Conservation (phyloP, 2,329 filamentous ascomycete genomes). For the Paraconiothyrium sp. region DNA sequence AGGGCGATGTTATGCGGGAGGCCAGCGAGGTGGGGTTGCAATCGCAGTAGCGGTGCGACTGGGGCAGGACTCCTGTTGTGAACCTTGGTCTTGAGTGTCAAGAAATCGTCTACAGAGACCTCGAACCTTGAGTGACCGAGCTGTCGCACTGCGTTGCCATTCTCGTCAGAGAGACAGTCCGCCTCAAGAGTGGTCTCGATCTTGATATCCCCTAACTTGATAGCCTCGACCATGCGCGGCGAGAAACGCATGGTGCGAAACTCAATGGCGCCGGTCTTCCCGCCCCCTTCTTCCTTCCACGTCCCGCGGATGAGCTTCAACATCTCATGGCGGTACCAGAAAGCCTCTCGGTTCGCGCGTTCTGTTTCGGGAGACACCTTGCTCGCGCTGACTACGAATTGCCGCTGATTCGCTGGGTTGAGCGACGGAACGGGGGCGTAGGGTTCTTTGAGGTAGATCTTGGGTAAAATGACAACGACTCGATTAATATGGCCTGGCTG, state of each 20-base stretch:
- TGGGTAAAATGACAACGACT: slow-evolving; percentile 77
- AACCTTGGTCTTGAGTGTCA: slow-evolving; percentile 75
- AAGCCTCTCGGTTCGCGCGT: slow-evolving; percentile 79
- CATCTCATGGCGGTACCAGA: slow-evolving; percentile 89
- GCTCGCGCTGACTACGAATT: slow-evolving; percentile 87
- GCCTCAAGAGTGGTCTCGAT: slow-evolving; percentile 63
- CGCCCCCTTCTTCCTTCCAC: slow-evolving; percentile 70
- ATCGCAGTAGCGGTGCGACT: slow-evolving; percentile 75
- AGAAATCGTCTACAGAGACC: slow-evolving; percentile 68
- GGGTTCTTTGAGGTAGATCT: slow-evolving; percentile 79
- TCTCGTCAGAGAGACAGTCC: slow-evolving; percentile 24
- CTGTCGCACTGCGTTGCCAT: slow-evolving; percentile 40
- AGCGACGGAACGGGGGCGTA: slow-evolving; percentile 81
- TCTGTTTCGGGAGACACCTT: slow-evolving; percentile 83
- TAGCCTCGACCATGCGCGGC: slow-evolving; percentile 80
- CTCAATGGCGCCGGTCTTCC: slow-evolving; percentile 74
- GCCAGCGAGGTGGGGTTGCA: slow-evolving; percentile 80
- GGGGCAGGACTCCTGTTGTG: slow-evolving; percentile 75
- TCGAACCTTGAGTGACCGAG: slow-evolving; percentile 58
- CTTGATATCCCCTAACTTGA: slow-evolving; percentile 79
- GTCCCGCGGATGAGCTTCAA: slow-evolving; percentile 74
- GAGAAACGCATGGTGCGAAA: slow-evolving; percentile 78
- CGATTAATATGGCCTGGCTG: slow-evolving; percentile 73
- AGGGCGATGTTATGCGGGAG: slow-evolving; percentile 76
- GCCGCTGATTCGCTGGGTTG: slow-evolving; percentile 83